Evolutionary conservation across 768 basidiomycete genomes (phyloP).

Genomic region (Chalciporus sphaerocephalus): DNA sequence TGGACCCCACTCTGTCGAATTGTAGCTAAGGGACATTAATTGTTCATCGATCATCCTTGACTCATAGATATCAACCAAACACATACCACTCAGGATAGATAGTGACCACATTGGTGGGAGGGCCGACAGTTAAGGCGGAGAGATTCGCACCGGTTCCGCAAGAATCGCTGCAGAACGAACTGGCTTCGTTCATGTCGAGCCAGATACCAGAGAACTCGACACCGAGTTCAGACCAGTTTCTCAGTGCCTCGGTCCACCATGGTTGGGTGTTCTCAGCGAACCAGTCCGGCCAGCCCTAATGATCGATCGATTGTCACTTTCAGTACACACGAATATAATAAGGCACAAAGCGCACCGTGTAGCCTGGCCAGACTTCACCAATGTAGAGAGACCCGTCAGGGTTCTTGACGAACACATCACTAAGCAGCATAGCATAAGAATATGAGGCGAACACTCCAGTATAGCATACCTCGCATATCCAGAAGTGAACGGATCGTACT

Average conservation of each 20-base stretch:
- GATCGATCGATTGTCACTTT: not conserved
- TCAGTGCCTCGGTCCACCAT: slow-evolving; percentile 60
- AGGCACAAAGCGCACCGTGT: slow-evolving; percentile 42
- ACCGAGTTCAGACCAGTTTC: slow-evolving; percentile 49
- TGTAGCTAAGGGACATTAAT: slow-evolving; percentile 45
- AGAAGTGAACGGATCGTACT: slow-evolving; percentile 66
- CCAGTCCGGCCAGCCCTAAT: slow-evolving; percentile 59
- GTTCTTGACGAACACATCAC: slow-evolving; percentile 72
- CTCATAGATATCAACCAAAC: not conserved
- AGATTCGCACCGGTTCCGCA: slow-evolving; percentile 58
- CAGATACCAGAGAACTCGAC: slow-evolving; percentile 65
- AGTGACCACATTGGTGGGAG: slow-evolving; percentile 47
- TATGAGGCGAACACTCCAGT: not conserved
- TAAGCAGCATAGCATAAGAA: slow-evolving; percentile 21
- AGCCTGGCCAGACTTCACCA: slow-evolving; percentile 77
- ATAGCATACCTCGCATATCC: slow-evolving; percentile 52
- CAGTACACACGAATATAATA: not conserved
- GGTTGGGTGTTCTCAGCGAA: slow-evolving; percentile 47
- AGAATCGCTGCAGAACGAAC: slow-evolving; percentile 61
- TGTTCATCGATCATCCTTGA: not conserved
- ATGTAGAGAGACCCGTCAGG: slow-evolving; percentile 68
- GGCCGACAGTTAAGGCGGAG: slow-evolving; percentile 47
- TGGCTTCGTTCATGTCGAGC: slow-evolving; percentile 67
- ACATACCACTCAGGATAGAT: slow-evolving; percentile 68
- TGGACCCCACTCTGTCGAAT: slow-evolving; percentile 54